Evolutionary conservation across 495 filamentous ascomycete genomes (phyloP).

Genomic region (Tuber borchii): DNA sequence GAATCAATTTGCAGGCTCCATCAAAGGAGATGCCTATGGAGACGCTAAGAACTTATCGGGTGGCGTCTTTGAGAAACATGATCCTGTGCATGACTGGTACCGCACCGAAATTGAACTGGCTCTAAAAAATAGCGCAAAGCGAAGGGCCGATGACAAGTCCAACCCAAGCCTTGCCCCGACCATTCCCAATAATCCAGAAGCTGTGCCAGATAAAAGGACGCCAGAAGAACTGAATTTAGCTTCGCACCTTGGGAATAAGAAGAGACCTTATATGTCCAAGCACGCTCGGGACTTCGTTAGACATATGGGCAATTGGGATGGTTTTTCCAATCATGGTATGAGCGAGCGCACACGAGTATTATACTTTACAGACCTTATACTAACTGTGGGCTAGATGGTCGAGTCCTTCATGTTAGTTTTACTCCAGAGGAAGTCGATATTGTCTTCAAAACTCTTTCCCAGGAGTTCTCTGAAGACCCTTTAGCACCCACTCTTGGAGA

Average conservation of each 20-base stretch:
- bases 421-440: conserved; percentile 13
- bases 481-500: conserved; percentile 8
- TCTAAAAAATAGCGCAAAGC: neutral
- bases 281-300: conserved; percentile 7
- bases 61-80: neutral
- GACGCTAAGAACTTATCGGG: neutral
- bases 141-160: neutral
- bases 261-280: conserved; percentile 24
- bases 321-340: conserved; percentile 14
- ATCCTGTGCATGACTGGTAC: neutral
- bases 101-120: neutral
- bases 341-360: conserved; percentile 4
- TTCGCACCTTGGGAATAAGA: neutral
- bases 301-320: conserved; percentile 10
- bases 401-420: conserved; percentile 30
- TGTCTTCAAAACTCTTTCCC: conserved; percentile 2
- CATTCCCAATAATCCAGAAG: neutral
- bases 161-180: neutral
- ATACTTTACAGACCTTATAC: neutral
- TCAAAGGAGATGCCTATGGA: conserved; percentile 9
- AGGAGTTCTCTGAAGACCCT: neutral
- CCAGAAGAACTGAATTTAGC: neutral
- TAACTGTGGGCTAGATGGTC: conserved; percentile 18
- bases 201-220: neutral
- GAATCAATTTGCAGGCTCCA: neutral